A percentile compares a stretch with the other conserved stretches of the same genome.
Conservation (phyloP, 2,329 filamentous ascomycete genomes). For the Sphaceloma murrayae region DNA sequence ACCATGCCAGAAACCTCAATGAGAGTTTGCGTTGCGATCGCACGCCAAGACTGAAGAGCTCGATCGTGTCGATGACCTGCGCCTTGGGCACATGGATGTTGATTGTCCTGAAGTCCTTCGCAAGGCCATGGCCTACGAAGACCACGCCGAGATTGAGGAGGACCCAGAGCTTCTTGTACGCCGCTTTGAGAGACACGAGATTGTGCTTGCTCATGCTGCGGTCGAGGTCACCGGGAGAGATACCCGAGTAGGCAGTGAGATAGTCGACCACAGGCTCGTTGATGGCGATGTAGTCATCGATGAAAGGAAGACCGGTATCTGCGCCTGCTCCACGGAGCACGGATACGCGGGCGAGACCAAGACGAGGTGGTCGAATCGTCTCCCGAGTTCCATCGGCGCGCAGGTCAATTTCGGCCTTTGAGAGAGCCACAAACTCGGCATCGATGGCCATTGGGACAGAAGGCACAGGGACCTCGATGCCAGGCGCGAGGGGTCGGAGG, state of each 20-base stretch:
- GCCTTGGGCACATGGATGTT: conserved; percentile 89
- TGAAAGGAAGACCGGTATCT: conserved; percentile 75
- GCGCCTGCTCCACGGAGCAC: conserved; percentile 73
- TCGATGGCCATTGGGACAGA: conserved; percentile 73
- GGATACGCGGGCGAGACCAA: conserved; percentile 85
- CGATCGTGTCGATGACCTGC: conserved; percentile 90
- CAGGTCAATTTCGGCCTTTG: conserved; percentile 90
- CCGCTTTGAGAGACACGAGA: conserved; percentile 76
- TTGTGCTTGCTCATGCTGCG: conserved; percentile 68
- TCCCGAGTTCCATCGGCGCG: conserved; percentile 88
- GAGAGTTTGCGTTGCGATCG: conserved; percentile 72
- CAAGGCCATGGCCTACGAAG: conserved; percentile 87
- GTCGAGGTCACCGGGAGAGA: conserved; percentile 76
- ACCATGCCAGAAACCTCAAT: conserved; percentile 84
- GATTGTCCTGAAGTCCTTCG: conserved; percentile 93
- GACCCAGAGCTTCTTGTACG: conserved; percentile 97
- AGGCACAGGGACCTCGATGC: conserved; percentile 56
- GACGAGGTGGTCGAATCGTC: conserved; percentile 81
- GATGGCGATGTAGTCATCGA: conserved; percentile 94
- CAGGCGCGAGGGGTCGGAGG: conserved; percentile 49
- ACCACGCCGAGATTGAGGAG: conserved; percentile 87
- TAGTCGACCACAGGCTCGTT: conserved; percentile 91
- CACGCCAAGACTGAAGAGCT: conserved; percentile 74
- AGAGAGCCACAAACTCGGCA: conserved; percentile 89
- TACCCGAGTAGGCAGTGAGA: conserved; percentile 86